phyloP scores from a whole-genome alignment of 2,329 filamentous ascomycete species.

The Arthrinium phaeospermum region DNA sequence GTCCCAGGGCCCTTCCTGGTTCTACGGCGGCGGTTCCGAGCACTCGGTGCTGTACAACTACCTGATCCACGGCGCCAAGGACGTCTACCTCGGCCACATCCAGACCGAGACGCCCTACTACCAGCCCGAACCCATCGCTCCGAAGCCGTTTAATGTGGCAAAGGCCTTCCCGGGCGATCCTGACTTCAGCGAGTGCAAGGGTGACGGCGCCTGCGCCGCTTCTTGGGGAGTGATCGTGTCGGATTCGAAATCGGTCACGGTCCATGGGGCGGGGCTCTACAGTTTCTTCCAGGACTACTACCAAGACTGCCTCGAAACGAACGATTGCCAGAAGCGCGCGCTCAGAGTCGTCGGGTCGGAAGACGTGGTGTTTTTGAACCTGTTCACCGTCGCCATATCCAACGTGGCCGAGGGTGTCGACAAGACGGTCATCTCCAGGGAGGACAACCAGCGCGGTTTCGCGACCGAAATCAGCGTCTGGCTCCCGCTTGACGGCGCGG shows the following conservation, averaged over 20 bases:
- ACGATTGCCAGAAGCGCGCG: conserved; percentile 52
- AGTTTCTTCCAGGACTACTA: neutral
- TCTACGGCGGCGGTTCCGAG: conserved; percentile 43
- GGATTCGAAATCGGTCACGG: conserved; percentile 50
- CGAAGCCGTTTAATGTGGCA: conserved; percentile 43
- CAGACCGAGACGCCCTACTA: conserved; percentile 51
- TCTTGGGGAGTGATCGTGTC: conserved; percentile 59
- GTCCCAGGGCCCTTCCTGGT: conserved; percentile 38
- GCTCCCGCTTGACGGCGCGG: no score
- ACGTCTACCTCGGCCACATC: conserved; percentile 42
- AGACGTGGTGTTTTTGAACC: no score
- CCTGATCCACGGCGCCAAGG: no score
- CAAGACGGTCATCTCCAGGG: no score
- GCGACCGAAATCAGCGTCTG: no score
- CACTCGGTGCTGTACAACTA: neutral
- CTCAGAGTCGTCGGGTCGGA: no score
- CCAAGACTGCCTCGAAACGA: conserved; percentile 47
- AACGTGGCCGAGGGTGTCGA: no score
- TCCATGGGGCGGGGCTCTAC: conserved; percentile 47
- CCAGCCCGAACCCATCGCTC: conserved; percentile 50
- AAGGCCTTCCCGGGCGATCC: neutral
- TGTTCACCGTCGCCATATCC: no score
- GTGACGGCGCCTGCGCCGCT: conserved; percentile 33
- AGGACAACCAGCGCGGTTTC: no score
- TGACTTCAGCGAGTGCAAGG: neutral